Evolutionary conservation across 352 stramenopile species (phyloP), one percentile per base, ranked within the genome.

Genomic region (Globisporangium splendens): DNA sequence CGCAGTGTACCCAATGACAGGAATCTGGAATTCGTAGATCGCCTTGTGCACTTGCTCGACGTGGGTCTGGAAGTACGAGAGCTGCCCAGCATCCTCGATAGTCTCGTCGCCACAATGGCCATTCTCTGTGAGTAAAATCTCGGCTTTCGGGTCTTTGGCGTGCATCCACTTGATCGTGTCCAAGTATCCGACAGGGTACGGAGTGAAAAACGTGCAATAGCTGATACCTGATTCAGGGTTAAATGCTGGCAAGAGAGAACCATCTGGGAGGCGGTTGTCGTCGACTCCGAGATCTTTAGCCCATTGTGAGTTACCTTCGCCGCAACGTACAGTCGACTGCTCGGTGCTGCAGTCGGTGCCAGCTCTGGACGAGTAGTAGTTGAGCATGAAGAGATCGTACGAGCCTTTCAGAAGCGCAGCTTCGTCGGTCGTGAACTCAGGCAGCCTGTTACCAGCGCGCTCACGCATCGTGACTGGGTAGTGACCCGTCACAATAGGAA

Each of bases 361-460:
- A 3, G 68, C 39, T 22, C 72, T 72, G 10, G 77, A 76, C 42
- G 69, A 69, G 70, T 98, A 98, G 63, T 98, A 86, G 71, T 98
- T 98, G 8, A 98, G 66, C 54, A 97, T 96, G 54, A 98, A 87
- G 46, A 98, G 92, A 64, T 99, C 96, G 59, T 85, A 86, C 44
- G 87, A 97, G 20, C 77, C 83, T 46, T 83, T 81, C 15, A 99
- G 57, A 1, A 91, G 42, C 38, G 70, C 72, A 15, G 80, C 56
- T 58, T 98, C 76, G 8, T 89, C 69, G 1, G 55, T 5, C 35
- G 88, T 96, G 64, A 98, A 98, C 39, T 51, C 46, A 2, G 94
- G 94, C 22, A 99, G 68, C 21, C 83, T 72, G 14, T 78, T 68
- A 4, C 89, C 83, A 3, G 88, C 75, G 46, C 77, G 75, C 39